Evolutionary conservation across 1,284 basidiomycete species (phyloP).

Genomic region (Microbotryomycetes sp.): DNA sequence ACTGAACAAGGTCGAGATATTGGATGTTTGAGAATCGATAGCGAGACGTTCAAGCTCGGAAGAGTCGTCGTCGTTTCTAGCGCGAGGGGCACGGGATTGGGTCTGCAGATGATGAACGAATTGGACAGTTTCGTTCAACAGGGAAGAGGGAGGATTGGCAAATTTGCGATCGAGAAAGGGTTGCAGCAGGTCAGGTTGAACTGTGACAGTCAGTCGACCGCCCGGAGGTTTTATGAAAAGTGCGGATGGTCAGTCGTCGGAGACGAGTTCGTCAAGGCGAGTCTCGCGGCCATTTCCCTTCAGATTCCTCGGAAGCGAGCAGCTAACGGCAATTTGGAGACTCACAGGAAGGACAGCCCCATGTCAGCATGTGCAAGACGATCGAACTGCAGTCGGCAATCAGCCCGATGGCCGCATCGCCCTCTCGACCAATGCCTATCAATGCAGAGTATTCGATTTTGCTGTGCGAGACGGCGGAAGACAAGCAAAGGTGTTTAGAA

Average conservation of each 20-base stretch:
- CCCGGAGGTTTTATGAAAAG: conserved; percentile 7
- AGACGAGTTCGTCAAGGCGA: conserved; percentile 8
- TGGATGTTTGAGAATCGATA: neutral
- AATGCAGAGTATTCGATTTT: neutral
- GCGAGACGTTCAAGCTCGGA: conserved; percentile 9
- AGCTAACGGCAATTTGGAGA: neutral
- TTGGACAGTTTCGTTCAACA: conserved; percentile 4
- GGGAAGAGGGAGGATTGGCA: neutral
- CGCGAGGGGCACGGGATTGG: conserved; percentile 8
- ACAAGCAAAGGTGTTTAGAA: conserved; percentile 18
- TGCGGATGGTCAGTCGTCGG: conserved; percentile 4
- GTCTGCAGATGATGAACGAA: neutral
- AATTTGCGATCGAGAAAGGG: neutral
- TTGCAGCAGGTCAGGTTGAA: neutral
- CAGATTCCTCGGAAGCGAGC: neutral
- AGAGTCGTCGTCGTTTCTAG: conserved; percentile 5
- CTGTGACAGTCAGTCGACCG: conserved; percentile 7
- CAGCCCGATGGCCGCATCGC: neutral
- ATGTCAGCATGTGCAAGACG: conserved; percentile 9
- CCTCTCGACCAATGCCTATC: neutral
- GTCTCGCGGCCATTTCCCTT: neutral
- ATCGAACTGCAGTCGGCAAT: neutral
- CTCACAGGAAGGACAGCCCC: conserved; percentile 15
- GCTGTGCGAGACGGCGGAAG: conserved; percentile 5
- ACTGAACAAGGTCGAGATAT: neutral